phyloP scores from a whole-genome alignment of 768 basidiomycete species.

The Sistotremastrum suecicum region DNA sequence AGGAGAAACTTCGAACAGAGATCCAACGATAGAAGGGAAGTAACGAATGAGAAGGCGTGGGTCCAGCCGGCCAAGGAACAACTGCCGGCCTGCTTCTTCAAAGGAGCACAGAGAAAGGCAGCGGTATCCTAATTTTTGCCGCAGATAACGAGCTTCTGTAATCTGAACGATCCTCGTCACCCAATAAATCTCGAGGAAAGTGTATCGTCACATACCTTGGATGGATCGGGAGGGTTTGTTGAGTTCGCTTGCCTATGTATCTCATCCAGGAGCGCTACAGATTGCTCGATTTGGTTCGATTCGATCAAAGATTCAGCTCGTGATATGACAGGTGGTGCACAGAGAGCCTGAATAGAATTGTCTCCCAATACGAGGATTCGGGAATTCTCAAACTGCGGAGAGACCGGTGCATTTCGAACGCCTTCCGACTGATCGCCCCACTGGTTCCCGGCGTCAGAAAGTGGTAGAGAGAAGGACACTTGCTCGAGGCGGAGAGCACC shows the following conservation, averaged over 20 bases:
- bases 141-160: constrained; percentile 55
- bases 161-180: constrained; percentile 46
- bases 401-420: too few relatives aligned
- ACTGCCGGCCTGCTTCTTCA: constrained; percentile 65
- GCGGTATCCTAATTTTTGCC: constrained; percentile 71
- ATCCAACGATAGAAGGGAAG: constrained; percentile 62
- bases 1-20: constrained; percentile 31
- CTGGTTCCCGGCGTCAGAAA: too few relatives aligned
- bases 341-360: constrained; percentile 48
- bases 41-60: constrained; percentile 71
- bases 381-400: constrained; percentile 18
- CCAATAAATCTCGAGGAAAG: constrained; percentile 11
- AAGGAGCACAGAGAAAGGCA: constrained; percentile 70
- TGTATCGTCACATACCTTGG: too few relatives aligned
- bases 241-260: constrained; percentile 39
- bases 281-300: constrained; percentile 50
- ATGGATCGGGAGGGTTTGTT: constrained; percentile 23
- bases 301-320: constrained; percentile 60
- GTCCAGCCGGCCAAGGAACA: constrained; percentile 72
- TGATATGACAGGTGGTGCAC: constrained; percentile 57
- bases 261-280: constrained; percentile 44
- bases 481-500: too few relatives aligned
- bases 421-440: too few relatives aligned
- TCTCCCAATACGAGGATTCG: constrained; percentile 47
- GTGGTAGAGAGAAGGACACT: too few relatives aligned